These are phyloP conservation scores for Nematodospora valgi DNA, from an alignment of 805 yeast species.

Conservation along the genomic window DNA sequence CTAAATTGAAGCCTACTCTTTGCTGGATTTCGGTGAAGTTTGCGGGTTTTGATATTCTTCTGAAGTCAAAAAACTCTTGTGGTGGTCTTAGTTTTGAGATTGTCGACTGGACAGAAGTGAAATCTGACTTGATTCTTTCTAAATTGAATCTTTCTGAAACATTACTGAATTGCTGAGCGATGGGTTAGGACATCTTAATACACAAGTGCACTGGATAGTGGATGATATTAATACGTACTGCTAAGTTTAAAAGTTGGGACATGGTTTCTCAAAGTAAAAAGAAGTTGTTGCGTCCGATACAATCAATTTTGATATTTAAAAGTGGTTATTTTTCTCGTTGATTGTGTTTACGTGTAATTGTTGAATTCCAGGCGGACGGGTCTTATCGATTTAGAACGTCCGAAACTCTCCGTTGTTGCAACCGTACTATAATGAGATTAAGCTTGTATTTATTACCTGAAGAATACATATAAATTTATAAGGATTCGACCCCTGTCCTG, in stretches of 20 bases:
- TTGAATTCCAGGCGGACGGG: too few species aligned
- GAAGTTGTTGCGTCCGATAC: too few species aligned
- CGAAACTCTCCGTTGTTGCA: too few species aligned
- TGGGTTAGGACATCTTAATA: constrained; percentile 13
- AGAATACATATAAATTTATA: too few species aligned
- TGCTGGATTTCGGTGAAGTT: constrained; percentile 87
- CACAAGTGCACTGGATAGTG: background rate
- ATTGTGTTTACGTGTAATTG: too few species aligned
- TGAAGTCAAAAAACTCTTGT: constrained; percentile 89
- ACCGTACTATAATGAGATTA: too few species aligned
- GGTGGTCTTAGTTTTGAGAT: constrained; percentile 79
- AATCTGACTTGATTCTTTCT: constrained; percentile 42
- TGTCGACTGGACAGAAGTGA: constrained; percentile 54
- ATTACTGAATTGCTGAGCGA: constrained; percentile 6
- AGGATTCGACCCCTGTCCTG: too few species aligned
- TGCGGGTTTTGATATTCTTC: constrained; percentile 85
- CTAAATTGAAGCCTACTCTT: constrained; percentile 81
- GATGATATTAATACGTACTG: constrained; percentile 7
- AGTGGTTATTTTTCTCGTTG: too few species aligned
- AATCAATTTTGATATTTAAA: too few species aligned
- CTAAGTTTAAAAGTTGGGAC: constrained; percentile 11
- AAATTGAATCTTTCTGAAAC: constrained; percentile 42
- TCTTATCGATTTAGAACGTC: too few species aligned
- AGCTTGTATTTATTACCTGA: too few species aligned
- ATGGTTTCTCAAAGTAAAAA: too few species aligned